Conservation (phyloP, 495 filamentous ascomycete genomes). For the Aspergillus diversus region DNA sequence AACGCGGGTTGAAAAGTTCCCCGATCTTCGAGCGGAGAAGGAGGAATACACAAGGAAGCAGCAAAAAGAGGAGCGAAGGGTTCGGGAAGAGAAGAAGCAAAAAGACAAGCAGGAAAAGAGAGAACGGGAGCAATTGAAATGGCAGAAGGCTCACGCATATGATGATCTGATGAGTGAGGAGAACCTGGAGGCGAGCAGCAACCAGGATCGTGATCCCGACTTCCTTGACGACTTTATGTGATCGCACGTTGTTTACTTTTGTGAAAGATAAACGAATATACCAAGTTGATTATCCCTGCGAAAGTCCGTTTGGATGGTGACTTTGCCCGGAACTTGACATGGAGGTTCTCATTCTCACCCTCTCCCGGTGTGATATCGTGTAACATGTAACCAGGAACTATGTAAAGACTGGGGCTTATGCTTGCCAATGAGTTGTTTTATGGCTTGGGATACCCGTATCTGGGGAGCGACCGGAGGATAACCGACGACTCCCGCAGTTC, state of each 20-base stretch:
- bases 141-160: constrained; percentile 92
- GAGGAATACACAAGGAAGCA: constrained; percentile 72
- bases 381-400: too few species aligned
- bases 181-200: constrained; percentile 49
- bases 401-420: too few species aligned
- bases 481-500: too few species aligned
- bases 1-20: constrained; percentile 84
- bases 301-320: too few species aligned
- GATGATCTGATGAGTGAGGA: constrained; percentile 67
- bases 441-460: too few species aligned
- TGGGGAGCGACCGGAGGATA: too few species aligned
- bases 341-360: too few species aligned
- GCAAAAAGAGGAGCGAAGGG: constrained; percentile 68
- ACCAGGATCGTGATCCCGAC: constrained; percentile 54
- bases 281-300: too few species aligned
- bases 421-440: too few species aligned
- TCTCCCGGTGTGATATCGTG: too few species aligned
- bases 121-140: constrained; percentile 85
- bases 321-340: too few species aligned
- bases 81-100: constrained; percentile 71
- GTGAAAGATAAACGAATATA: too few species aligned
- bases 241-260: constrained; percentile 13
- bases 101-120: constrained; percentile 77
- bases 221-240: constrained; percentile 61
- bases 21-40: constrained; percentile 78